Evolutionary conservation across 768 basidiomycete genomes (phyloP), one percentile per base, ranked within the genome.

Genomic region (Rhizopogon rudus): DNA sequence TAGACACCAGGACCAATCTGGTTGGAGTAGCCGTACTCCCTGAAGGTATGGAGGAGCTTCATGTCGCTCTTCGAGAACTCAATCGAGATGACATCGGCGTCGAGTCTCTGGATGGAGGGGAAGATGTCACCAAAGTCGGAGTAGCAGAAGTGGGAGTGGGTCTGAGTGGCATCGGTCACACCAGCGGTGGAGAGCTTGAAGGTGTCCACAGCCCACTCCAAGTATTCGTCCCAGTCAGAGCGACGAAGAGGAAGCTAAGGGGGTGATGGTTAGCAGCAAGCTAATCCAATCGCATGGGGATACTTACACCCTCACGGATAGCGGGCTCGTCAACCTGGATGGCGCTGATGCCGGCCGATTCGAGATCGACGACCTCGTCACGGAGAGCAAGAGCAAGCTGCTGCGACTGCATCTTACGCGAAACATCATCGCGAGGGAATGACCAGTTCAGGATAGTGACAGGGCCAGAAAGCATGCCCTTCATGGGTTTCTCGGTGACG

Each of bases 361-460:
- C 93, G 65, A 98, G 91, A 77, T 99, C 97, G 62, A 93, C 62
- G 60, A 99, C 97, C 73, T 99, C 97, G 68, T 98, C 97, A 62
- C 97, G 94, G 69, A 99, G 92, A 54, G 97, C 88, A 60, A 99
- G 83, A 54, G 97, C 97, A 62, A 99, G 85, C 73, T 99, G 97
- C 81, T 95, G 93, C 71, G 93, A 94, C 78, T 99, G 97, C 61
- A 95, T 73, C 76, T 98, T 96, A 70, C 92, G 91, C 53, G 89
- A 84, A 62, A 98, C 89, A 70, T 99, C 97, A 62, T 93, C 93
- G 73, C 97, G 96, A 67, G 97, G 97, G 95, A 99, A 99, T 35
- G 97, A 98, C 97, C 97, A 99, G 83, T 98, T 98, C 75, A 98
- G 85, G 75, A 99, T 97, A 59, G 93, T 94, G 72, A 98, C 95